phyloP scores from a whole-genome alignment of 1,284 basidiomycete genomes.

The Malassezia nana region DNA sequence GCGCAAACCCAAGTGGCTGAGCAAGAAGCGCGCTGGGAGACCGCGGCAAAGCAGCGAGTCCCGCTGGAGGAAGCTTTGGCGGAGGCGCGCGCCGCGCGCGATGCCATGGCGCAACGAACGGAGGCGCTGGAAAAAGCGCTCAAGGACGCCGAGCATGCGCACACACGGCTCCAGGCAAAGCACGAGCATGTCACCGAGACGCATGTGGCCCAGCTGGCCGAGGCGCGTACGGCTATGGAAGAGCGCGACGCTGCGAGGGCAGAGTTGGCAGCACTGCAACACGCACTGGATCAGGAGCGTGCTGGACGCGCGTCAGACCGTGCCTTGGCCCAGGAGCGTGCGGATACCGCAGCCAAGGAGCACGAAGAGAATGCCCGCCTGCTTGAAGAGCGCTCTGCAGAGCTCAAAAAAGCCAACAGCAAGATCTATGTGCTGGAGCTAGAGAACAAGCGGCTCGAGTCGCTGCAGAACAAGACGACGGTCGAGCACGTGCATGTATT shows the following conservation, averaged over 20 bases:
- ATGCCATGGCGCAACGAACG: conserved; percentile 2
- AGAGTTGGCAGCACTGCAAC: conserved; percentile 60
- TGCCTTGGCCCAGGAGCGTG: conserved; percentile 20
- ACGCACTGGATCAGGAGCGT: conserved; percentile 61
- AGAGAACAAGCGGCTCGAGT: conserved; percentile 52
- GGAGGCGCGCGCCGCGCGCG: conserved; percentile 7
- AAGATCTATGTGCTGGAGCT: conserved; percentile 45
- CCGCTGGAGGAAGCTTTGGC: neutral
- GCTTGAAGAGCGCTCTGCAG: conserved; percentile 25
- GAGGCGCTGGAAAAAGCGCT: neutral
- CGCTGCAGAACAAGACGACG: conserved; percentile 88
- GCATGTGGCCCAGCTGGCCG: conserved; percentile 54
- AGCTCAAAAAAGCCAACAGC: conserved; percentile 35
- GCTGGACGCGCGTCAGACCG: conserved; percentile 72
- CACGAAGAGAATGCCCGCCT: neutral
- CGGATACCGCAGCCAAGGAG: neutral
- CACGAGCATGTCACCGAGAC: conserved; percentile 46
- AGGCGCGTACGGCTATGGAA: conserved; percentile 60
- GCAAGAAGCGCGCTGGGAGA: neutral
- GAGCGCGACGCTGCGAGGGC: conserved; percentile 46
- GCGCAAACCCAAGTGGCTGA: neutral
- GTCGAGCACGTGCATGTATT: conserved; percentile 97
- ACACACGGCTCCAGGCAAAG: conserved; percentile 2
- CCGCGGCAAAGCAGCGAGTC: neutral
- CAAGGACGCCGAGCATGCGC: neutral